Evolutionary conservation across 805 yeast genomes (phyloP), one percentile per base, ranked within the genome.

Genomic region (Kazachstania viticola): DNA sequence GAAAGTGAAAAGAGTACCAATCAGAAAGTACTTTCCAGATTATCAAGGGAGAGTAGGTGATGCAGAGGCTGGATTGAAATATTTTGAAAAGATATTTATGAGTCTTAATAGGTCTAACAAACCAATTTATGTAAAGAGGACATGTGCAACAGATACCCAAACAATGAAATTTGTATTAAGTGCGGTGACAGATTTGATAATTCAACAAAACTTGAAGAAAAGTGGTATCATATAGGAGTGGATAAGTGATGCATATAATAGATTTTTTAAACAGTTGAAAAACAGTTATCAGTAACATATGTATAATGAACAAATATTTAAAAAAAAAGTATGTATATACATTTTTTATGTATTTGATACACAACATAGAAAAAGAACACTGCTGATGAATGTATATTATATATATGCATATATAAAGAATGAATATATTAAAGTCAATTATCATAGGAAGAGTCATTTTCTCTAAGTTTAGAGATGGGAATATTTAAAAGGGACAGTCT

Each of bases 141-240:
- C 98, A 1, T 85, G 96, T 60, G 98, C 98, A 0, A 91, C 98
- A 0, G 97, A 91, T 54, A 73, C 93, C 0, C 65, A 72, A 34
- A 72, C 85, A 18, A 91, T 91, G 95, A 70, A 72, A 48, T 88
- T 87, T 49, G 95, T 91, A 13, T 65, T 91, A 35, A 72, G 81
- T 4, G 95, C 97, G 0, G 95, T 85, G 7, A 84, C 96, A 1
- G 97, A 91, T 59, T 67, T 84, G 72, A 72, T 91, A 29, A 71
- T 88, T 19, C 88, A 81, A 51, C 80, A 80, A 46, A 87, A 81
- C 50, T 58, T 88, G 53, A 73, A 76, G 55, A 72, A 69, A 48
- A 76, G 84, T 49, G 95, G 95, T 4, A 61, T 84, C 29, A 66
- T 80, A 43, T 80, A 25, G 30, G 7, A 11, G 22, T 11, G 11